Conservation (phyloP, 1,284 basidiomycete genomes). For the Pseudozyma thailandica region DNA sequence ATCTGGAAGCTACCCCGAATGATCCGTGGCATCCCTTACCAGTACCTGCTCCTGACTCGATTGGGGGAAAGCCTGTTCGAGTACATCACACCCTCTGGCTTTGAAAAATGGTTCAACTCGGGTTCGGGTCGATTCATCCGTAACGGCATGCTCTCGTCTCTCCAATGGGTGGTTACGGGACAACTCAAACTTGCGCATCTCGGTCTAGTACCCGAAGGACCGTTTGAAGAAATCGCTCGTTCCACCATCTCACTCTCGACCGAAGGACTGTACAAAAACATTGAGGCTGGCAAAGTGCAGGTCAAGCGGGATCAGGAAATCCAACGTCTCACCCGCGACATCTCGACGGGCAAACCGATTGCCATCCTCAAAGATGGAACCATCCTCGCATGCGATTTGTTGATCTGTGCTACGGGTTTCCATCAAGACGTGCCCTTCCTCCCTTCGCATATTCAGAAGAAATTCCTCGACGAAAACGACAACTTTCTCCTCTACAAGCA, state of each 20-base stretch:
- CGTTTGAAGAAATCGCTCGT: conserved; percentile 57
- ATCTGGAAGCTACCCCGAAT: conserved; percentile 60
- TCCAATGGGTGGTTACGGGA: conserved; percentile 44
- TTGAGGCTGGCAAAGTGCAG: conserved; percentile 22
- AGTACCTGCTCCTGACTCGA: conserved; percentile 54
- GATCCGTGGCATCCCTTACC: conserved; percentile 53
- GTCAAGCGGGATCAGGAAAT: conserved; percentile 43
- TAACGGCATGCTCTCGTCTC: conserved; percentile 48
- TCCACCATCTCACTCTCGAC: conserved; percentile 56
- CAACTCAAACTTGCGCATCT: conserved; percentile 48
- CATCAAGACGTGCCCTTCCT: conserved; percentile 56
- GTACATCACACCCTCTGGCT: conserved; percentile 49
- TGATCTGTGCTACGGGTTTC: conserved; percentile 58
- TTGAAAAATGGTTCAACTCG: conserved; percentile 45
- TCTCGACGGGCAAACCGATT: background rate
- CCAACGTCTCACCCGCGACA: conserved; percentile 12
- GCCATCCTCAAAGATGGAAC: conserved; percentile 41
- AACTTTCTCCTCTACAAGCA: conserved; percentile 57
- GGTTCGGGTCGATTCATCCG: conserved; percentile 41
- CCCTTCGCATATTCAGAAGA: conserved; percentile 30
- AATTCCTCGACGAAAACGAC: conserved; percentile 51
- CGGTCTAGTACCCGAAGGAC: conserved; percentile 45
- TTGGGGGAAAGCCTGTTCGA: conserved; percentile 57
- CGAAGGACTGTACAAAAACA: conserved; percentile 55
- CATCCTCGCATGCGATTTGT: conserved; percentile 38